A percentile compares a stretch with the other conserved stretches of the same genome.
phyloP scores from a whole-genome alignment of 2,329 filamentous ascomycete genomes.

The Hymenoscyphus linearis region DNA sequence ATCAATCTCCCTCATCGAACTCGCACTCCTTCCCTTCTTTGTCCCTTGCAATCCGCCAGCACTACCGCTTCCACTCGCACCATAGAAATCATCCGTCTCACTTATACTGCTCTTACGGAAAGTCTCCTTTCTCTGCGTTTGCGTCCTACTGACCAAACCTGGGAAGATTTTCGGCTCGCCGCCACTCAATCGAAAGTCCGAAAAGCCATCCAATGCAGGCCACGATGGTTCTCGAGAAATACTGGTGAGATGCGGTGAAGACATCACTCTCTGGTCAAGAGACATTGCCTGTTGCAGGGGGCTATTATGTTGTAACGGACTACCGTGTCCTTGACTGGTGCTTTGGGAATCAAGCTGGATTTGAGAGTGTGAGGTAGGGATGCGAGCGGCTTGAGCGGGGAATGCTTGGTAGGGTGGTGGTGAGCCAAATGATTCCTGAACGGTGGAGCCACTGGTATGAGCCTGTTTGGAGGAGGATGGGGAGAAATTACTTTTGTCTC shows the following conservation, averaged over 20 bases:
- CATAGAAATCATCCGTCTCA: conserved; percentile 22
- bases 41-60: neutral
- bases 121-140: conserved; percentile 23
- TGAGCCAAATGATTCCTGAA: conserved; percentile 12
- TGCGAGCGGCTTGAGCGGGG: conserved; percentile 31
- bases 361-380: conserved; percentile 25
- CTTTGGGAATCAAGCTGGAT: conserved; percentile 20
- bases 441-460: conserved; percentile 27
- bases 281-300: conserved; percentile 1
- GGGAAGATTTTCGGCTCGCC: conserved; percentile 68
- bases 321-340: conserved; percentile 11
- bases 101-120: conserved; percentile 24
- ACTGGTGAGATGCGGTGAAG: conserved; percentile 18
- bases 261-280: neutral
- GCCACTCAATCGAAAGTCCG: conserved; percentile 46
- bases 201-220: conserved; percentile 34
- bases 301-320: conserved; percentile 14
- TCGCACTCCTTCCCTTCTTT: neutral
- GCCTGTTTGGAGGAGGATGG: conserved; percentile 33
- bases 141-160: conserved; percentile 51
- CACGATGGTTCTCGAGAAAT: conserved; percentile 26
- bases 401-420: conserved; percentile 28
- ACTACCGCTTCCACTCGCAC: conserved; percentile 10
- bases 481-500: conserved; percentile 27
- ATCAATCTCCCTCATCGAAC: neutral